phyloP scores from a whole-genome alignment of 169 alveolate species.

The Plasmodium ovale region DNA sequence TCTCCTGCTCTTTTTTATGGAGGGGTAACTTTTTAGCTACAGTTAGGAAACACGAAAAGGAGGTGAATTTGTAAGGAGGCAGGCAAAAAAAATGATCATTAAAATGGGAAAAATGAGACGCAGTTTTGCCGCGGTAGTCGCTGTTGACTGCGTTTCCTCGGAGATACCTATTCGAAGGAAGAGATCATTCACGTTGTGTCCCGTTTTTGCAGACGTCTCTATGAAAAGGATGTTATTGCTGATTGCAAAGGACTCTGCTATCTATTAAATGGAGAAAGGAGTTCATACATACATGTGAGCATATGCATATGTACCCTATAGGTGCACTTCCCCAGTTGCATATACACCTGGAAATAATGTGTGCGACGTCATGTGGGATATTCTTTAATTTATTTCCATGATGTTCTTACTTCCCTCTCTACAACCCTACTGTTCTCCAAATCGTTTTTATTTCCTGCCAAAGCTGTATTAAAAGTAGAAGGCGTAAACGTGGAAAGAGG shows the following conservation, averaged over 20 bases:
- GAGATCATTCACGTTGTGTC: slow-evolving; percentile 90
- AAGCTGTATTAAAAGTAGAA: slow-evolving; percentile 78
- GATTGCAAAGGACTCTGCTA: slow-evolving; percentile 89
- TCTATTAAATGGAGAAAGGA: too few species aligned
- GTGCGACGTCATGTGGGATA: background rate
- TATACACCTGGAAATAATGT: background rate
- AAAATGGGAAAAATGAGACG: too few species aligned
- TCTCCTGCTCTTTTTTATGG: slow-evolving; percentile 69
- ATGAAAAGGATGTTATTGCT: slow-evolving; percentile 90
- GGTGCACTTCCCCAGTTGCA: too few species aligned
- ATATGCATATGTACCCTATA: background rate
- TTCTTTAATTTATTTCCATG: background rate
- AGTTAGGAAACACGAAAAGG: background rate
- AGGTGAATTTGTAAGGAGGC: background rate
- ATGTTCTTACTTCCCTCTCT: slow-evolving; percentile 84
- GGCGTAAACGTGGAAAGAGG: background rate
- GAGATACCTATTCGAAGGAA: slow-evolving; percentile 85
- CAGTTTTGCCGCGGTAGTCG: too few species aligned
- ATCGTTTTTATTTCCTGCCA: slow-evolving; percentile 93
- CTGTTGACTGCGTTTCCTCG: background rate
- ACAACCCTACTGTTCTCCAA: slow-evolving; percentile 89
- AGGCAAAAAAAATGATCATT: background rate
- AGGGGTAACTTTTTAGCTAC: slow-evolving; percentile 75
- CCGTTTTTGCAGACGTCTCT: slow-evolving; percentile 94
- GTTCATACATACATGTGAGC: background rate